Conservation (phyloP, 176 grass and related monocot genomes). For the Canna indica region DNA sequence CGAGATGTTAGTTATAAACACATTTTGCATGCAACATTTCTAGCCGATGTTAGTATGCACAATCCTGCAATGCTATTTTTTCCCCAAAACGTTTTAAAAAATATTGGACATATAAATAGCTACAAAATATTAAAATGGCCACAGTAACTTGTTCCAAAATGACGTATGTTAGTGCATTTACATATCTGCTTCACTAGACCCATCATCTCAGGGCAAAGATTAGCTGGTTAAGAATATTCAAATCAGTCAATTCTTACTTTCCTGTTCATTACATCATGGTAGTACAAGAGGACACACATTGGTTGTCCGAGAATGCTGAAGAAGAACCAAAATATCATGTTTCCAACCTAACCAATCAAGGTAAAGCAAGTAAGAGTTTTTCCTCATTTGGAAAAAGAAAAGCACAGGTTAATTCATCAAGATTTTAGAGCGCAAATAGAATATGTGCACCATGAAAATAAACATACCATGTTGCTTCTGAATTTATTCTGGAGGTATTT, state of each 20-base stretch:
- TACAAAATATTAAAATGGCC: too few species aligned
- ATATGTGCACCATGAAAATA: neutral
- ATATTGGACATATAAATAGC: too few species aligned
- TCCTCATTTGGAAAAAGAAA: neutral
- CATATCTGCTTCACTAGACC: too few species aligned
- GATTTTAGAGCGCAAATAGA: neutral
- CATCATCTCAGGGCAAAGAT: too few species aligned
- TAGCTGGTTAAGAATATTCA: neutral
- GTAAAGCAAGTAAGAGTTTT: neutral
- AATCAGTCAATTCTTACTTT: conserved; percentile 18
- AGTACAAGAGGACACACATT: conserved; percentile 89
- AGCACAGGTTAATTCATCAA: neutral
- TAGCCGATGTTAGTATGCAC: too few species aligned
- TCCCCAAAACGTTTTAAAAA: too few species aligned
- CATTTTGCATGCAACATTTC: too few species aligned
- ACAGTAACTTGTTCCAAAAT: too few species aligned
- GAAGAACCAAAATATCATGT: conserved; percentile 99
- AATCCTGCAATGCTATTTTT: too few species aligned
- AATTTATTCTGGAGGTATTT: conserved; percentile 82
- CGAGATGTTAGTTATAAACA: too few species aligned
- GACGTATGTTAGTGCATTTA: too few species aligned
- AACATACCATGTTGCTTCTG: conserved; percentile 61
- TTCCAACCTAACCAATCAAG: conserved; percentile 48
- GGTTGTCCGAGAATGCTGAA: conserved; percentile 97
- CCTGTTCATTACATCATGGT: conserved; percentile 97